These are phyloP conservation scores for Cercospora berteroae DNA, from an alignment of 2,329 filamentous ascomycete species.

Conservation along the genomic window DNA sequence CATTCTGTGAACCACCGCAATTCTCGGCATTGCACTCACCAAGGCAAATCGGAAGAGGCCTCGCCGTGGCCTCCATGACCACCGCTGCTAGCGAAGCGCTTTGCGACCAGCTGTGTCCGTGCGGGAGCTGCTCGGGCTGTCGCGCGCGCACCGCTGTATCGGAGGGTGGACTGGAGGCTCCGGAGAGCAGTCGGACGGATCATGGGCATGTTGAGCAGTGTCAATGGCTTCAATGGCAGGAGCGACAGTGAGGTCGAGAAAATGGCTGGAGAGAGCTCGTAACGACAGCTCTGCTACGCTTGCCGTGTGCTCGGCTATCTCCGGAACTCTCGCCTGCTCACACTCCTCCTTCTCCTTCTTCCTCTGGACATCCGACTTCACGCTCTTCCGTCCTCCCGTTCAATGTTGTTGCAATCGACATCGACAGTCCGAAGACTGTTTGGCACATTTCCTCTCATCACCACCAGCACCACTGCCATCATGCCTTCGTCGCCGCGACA, in stretches of 20 bases:
- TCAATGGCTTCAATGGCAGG: constrained; percentile 7
- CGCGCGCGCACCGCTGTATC: constrained; percentile 21
- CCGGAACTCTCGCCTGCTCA: constrained; percentile 6
- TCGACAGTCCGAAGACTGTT: no score
- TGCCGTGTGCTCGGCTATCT: constrained; percentile 3
- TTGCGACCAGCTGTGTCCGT: constrained; percentile 30
- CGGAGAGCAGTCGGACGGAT: constrained; percentile 29
- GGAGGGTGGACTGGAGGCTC: constrained; percentile 24
- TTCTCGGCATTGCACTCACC: constrained; percentile 18
- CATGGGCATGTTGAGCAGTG: constrained; percentile 22
- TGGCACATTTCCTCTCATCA: no score
- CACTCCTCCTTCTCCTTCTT: background rate
- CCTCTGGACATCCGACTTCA: background rate
- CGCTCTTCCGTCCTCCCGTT: no score
- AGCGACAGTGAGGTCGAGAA: constrained; percentile 12
- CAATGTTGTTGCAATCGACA: no score
- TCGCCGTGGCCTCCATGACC: constrained; percentile 25
- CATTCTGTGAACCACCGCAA: background rate
- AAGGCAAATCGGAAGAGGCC: constrained; percentile 31
- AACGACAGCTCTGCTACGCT: background rate
- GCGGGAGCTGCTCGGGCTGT: constrained; percentile 23
- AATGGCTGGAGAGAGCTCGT: constrained; percentile 14
- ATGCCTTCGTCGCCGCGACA: no score
- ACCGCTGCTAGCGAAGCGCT: constrained; percentile 32
- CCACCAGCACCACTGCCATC: no score